Base-by-base conservation (phyloP, 208 protist species). In the Leishmania turanica region DNA sequence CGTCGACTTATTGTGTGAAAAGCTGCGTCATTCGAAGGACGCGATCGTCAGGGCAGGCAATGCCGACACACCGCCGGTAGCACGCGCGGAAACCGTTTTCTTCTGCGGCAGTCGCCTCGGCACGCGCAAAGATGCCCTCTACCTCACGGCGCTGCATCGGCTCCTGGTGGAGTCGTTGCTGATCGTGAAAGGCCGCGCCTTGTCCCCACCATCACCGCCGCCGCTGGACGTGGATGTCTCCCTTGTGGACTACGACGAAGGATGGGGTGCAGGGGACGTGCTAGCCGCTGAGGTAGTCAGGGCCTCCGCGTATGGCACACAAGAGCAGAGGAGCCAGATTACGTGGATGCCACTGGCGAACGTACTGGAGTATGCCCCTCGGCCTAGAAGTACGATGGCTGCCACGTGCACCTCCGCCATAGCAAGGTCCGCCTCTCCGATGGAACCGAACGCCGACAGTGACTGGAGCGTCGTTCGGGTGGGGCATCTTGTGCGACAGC, bases 201-300 rank as follows among this genome's bases (percentile, higher is more conserved):
- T 53, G 27, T 45, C 24, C 69, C 3, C 40, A 17, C 34, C 54
- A 49, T 65, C 74, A 27, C 71, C 13, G 15, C 31, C 51, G 3
- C 51, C 72, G 34, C 3, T 31, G 47, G 62, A 74, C 17, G 72
- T 71, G 5, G 81, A 83, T 31, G 85, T 92, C 62, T 87, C 89
- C 13, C 69, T 92, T n/a, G 82, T 90, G 17, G 85, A 90, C 69
- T 80, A 83, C 56, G 88, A 92, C 71, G 83, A 87, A 68, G 65
- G 64, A 2, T 92, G 87, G 89, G 89, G 87, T 53, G 68, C 84
- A 7, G 84, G 81, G 5, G 87, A 90, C 75, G 85, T 90, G 3
- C 74, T 92, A 8, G 85, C 90, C 49, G 15, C 71, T 7, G 77
- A 84, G 31, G 56, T 47, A 2, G 40, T 58, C 21, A 21, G 9